These are phyloP conservation scores for Podosphaera xanthii DNA, from an alignment of 2,329 filamentous ascomycete species.

Conservation along the genomic window DNA sequence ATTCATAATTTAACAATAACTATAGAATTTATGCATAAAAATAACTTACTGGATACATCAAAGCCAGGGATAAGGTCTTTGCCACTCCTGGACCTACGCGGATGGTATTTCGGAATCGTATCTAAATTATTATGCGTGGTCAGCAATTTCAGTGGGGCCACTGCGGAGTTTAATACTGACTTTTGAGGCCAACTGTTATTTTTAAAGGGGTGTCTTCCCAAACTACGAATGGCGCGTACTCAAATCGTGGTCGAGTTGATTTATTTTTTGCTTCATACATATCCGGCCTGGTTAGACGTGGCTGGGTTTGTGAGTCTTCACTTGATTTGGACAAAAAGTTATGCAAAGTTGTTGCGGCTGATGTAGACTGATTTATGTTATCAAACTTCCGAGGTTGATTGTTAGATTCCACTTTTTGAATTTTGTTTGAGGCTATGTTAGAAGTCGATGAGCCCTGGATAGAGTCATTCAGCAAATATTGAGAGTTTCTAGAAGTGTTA, in stretches of 20 bases:
- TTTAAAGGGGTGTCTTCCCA: slow-evolving; percentile 11
- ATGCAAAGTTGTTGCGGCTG: not conserved
- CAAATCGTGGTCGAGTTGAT: slow-evolving; percentile 9
- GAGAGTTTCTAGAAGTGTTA: not conserved
- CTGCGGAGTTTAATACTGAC: slow-evolving; percentile 6
- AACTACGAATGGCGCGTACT: slow-evolving; percentile 12
- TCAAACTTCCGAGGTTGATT: not conserved
- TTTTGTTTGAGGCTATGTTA: not conserved
- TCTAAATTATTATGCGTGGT: slow-evolving; percentile 4
- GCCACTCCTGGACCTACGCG: slow-evolving; percentile 14
- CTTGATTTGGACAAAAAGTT: slow-evolving; percentile 2
- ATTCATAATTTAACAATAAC: slow-evolving; percentile 1
- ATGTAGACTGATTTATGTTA: not conserved
- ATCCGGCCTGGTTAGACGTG: slow-evolving; percentile 12
- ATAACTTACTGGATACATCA: slow-evolving; percentile 12
- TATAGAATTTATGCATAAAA: not conserved
- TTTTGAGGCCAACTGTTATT: slow-evolving; percentile 12
- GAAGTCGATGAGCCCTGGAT: not conserved
- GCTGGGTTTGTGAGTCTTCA: not conserved
- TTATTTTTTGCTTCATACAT: slow-evolving; percentile 6
- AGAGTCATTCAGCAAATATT: not conserved
- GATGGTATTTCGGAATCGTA: slow-evolving; percentile 15
- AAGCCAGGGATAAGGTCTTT: slow-evolving; percentile 13
- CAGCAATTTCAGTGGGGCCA: not conserved
- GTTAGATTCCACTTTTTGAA: not conserved